Percentiles rank a stretch among this genome's conserved stretches.
phyloP scores from a whole-genome alignment of 2,329 filamentous ascomycete species.

The Fusarium beomiforme region DNA sequence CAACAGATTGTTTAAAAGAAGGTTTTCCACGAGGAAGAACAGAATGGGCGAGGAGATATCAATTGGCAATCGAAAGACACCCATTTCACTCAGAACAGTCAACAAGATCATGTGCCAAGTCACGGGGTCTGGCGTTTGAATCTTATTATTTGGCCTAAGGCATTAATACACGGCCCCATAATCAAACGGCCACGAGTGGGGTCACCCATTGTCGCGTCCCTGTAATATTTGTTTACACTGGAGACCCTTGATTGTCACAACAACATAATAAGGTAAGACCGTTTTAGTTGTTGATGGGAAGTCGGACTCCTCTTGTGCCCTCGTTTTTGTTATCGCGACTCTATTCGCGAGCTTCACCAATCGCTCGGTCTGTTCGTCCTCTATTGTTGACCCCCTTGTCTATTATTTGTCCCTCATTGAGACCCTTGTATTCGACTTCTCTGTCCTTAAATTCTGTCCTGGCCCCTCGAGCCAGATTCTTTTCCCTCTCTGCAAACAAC shows the following conservation, averaged over 20 bases:
- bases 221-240: slow-evolving; percentile 46
- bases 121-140: slow-evolving; percentile 23
- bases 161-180: slow-evolving; percentile 35
- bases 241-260: slow-evolving; percentile 41
- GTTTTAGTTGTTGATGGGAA: slow-evolving; percentile 36
- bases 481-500: slow-evolving; percentile 13
- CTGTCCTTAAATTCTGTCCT: slow-evolving; percentile 32
- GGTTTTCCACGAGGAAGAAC: not conserved
- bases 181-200: not conserved
- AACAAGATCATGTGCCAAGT: slow-evolving; percentile 23
- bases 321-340: slow-evolving; percentile 40
- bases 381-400: slow-evolving; percentile 18
- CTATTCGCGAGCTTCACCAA: slow-evolving; percentile 35
- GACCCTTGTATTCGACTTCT: slow-evolving; percentile 20
- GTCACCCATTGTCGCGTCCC: slow-evolving; percentile 36
- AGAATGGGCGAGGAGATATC: not conserved
- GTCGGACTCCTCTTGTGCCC: slow-evolving; percentile 39
- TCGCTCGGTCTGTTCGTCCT: slow-evolving; percentile 30
- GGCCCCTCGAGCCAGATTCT: slow-evolving; percentile 28
- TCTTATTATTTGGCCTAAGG: slow-evolving; percentile 26
- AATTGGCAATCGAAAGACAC: not conserved
- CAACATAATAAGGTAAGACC: slow-evolving; percentile 43
- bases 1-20: too few species aligned
- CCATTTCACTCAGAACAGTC: not conserved
- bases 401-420: slow-evolving; percentile 34